Evolutionary conservation across 1,139 yeast genomes (phyloP), one percentile per base, ranked within the genome.

Genomic region (Yamadazyma friedrichii): DNA sequence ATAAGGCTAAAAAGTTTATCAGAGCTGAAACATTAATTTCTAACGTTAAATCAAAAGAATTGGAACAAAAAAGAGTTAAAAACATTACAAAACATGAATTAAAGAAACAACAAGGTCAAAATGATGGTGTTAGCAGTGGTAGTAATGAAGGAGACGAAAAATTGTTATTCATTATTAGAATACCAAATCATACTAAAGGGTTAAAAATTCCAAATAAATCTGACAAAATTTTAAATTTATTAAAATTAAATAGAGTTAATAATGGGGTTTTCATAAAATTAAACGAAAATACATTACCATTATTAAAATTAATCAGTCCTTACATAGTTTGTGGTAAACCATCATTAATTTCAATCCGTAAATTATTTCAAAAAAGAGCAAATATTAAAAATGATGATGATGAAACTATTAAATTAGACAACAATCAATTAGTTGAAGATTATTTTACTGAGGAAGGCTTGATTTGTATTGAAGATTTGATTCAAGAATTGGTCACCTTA

Each of bases 381-480:
- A 74, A 78, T 42, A 74, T 83, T 35, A 63, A 57, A 29, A 25
- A 25, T 25, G 28, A 25, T 25, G 28, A 25, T 10, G 12, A 59
- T 6, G 60, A 64, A 35, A 51, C 53, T 37, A 45, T 76, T 34
- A 74, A 79, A 48, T 65, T 85, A 53, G 86, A 84, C 58, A 88
- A 83, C 62, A 85, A 85, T 66, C 82, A 79, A 52, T 64, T 80
- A 34, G 84, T 85, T 38, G 95, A 85, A 65, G 89, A 84, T 53
- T 68, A 72, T 56, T 71, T 85, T 47, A 91, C 87, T 26, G 70
- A 66, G 36, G 80, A 80, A 30, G 93, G 93, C 13, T 69, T 83
- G 48, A 80, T 85, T 50, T 85, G 95, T 77, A 76, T 83, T 32
- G 94, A 85, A 64, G 95, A 85, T 62, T 70, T 85, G 44, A 77